Evolutionary conservation across 2,329 filamentous ascomycete genomes (phyloP).

Genomic region (Madurella fahalii): DNA sequence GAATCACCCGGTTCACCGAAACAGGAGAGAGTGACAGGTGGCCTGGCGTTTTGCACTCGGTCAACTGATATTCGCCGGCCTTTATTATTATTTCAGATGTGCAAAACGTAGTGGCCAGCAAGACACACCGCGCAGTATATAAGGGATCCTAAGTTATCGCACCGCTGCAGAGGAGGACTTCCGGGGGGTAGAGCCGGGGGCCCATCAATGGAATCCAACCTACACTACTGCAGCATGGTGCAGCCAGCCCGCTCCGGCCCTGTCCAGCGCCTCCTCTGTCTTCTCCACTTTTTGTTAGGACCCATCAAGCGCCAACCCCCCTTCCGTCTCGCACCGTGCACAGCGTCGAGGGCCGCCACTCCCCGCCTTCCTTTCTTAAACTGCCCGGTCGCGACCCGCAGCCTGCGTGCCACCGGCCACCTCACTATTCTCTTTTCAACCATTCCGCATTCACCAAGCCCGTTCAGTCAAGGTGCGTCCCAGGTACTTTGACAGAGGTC

Average conservation of each 20-base stretch:
- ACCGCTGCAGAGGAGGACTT: too few relatives aligned
- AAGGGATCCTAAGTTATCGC: too few relatives aligned
- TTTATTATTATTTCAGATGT: too few relatives aligned
- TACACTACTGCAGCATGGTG: conserved; percentile 24
- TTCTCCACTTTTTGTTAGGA: conserved; percentile 30
- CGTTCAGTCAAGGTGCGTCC: conserved; percentile 39
- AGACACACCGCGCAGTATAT: too few relatives aligned
- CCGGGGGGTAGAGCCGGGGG: too few relatives aligned
- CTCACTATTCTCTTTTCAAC: conserved; percentile 49
- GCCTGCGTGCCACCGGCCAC: conserved; percentile 42
- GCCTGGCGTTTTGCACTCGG: neutral
- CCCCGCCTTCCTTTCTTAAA: conserved; percentile 36
- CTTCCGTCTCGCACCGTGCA: conserved; percentile 21
- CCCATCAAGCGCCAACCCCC: conserved; percentile 23
- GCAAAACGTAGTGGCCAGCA: too few relatives aligned
- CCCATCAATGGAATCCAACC: neutral
- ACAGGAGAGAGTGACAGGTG: neutral
- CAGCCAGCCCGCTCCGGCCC: conserved; percentile 18
- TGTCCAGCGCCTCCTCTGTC: conserved; percentile 14
- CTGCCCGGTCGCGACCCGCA: conserved; percentile 39
- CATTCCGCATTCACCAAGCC: conserved; percentile 46
- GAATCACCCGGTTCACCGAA: neutral
- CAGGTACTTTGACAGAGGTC: conserved; percentile 28
- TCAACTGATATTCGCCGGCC: neutral
- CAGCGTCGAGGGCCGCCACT: conserved; percentile 24